Evolutionary conservation across 768 basidiomycete species (phyloP).

Genomic region (Podaxis sp.): DNA sequence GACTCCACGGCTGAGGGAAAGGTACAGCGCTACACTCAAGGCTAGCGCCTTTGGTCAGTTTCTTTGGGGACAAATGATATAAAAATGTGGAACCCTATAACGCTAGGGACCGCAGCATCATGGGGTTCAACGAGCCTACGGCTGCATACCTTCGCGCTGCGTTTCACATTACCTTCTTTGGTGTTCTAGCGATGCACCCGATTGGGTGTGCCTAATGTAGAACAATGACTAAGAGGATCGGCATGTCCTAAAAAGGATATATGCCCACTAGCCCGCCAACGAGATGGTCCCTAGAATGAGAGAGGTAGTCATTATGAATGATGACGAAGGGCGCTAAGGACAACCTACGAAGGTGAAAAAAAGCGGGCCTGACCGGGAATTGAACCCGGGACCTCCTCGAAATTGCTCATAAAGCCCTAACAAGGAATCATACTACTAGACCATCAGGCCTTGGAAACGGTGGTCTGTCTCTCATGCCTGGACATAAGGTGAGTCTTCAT

Average conservation of each 20-base stretch:
- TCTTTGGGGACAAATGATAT: neutral
- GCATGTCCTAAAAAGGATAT: neutral
- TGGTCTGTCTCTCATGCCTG: neutral
- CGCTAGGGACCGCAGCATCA: neutral
- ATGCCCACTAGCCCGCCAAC: neutral
- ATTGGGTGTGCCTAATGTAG: neutral
- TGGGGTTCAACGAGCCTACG: too few species aligned
- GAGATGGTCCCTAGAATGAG: too few species aligned
- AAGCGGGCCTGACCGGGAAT: constrained; percentile 73
- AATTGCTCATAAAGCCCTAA: constrained; percentile 39
- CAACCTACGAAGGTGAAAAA: neutral
- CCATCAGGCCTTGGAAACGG: constrained; percentile 11
- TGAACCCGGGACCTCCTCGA: constrained; percentile 88
- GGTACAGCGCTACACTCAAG: neutral
- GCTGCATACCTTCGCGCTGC: neutral
- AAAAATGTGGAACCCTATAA: neutral
- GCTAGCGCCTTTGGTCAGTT: neutral
- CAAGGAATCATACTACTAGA: constrained; percentile 69
- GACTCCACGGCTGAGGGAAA: neutral
- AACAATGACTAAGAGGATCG: neutral
- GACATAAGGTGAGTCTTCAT: neutral
- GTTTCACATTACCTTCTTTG: neutral
- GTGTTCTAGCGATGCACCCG: neutral
- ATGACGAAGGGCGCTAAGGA: too few species aligned
- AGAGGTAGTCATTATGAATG: neutral